Percentiles rank a stretch among this genome's conserved stretches.
These are phyloP conservation scores for Lophiostoma macrostomum DNA, from an alignment of 495 filamentous ascomycete genomes.

Conservation along the genomic window DNA sequence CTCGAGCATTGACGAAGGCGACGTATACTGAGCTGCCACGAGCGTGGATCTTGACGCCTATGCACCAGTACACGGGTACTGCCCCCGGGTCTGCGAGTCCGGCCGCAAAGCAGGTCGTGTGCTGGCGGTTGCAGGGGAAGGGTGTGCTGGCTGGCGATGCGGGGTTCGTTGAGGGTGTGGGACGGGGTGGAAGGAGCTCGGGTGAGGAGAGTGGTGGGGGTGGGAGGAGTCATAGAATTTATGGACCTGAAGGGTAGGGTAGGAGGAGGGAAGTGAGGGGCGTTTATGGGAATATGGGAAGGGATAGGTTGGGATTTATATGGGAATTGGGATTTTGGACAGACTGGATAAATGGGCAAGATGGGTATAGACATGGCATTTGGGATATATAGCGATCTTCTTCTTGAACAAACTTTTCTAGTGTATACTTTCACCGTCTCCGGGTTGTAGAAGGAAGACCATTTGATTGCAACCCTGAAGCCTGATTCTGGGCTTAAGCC, in stretches of 20 bases:
- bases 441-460: too few species aligned
- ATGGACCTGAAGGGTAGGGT: constrained; percentile 3
- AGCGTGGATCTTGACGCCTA: constrained; percentile 16
- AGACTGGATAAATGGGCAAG: not conserved
- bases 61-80: constrained; percentile 14
- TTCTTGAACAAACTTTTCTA: too few species aligned
- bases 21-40: constrained; percentile 11
- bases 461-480: too few species aligned
- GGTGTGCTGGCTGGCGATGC: constrained; percentile 6
- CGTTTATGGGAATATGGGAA: too few species aligned
- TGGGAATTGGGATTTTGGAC: not conserved
- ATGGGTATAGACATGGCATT: too few species aligned
- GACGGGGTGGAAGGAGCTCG: not conserved
- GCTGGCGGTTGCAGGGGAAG: constrained; percentile 16
- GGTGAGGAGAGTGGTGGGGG: too few species aligned
- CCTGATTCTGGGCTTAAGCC: too few species aligned
- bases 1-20: constrained; percentile 4
- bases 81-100: not conserved
- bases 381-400: too few species aligned
- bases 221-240: constrained; percentile 13
- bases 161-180: constrained; percentile 2
- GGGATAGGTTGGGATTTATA: not conserved
- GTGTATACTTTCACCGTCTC: too few species aligned
- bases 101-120: not conserved
- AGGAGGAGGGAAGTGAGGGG: not conserved